phyloP scores from a whole-genome alignment of 352 stramenopile genomes.

The Globisporangium takayamanum region DNA sequence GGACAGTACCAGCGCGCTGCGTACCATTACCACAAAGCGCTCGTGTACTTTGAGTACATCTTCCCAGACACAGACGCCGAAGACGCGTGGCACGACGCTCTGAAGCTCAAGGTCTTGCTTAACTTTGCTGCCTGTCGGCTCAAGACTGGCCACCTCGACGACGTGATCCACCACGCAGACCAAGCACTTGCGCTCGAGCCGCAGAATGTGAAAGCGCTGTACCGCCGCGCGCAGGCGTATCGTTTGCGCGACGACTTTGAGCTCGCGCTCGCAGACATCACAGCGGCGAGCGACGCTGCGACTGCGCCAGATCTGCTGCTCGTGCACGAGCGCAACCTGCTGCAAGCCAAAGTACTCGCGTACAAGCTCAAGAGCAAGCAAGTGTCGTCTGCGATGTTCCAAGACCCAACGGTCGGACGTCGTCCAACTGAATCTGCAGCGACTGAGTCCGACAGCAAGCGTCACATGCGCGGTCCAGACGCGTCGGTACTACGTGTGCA shows the following conservation, averaged over 20 bases:
- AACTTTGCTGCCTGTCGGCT: conserved; percentile 74
- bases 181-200: conserved; percentile 54
- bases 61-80: conserved; percentile 66
- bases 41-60: conserved; percentile 86
- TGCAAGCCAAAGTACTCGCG: conserved; percentile 61
- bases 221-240: conserved; percentile 56
- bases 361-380: conserved; percentile 66
- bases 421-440: no score
- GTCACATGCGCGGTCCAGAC: conserved; percentile 3
- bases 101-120: conserved; percentile 58
- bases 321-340: conserved; percentile 46
- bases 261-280: conserved; percentile 41
- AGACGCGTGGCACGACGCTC: conserved; percentile 31
- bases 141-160: conserved; percentile 67
- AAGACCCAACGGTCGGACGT: no score
- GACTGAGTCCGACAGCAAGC: no score
- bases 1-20: conserved; percentile 76
- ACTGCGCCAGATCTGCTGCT: conserved; percentile 24
- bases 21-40: conserved; percentile 76
- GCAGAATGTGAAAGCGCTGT: conserved; percentile 58
- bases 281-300: conserved; percentile 22
- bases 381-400: conserved; percentile 73
- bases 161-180: conserved; percentile 56
- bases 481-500: conserved; percentile 22
- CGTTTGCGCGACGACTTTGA: conserved; percentile 69